Percentiles rank a stretch among this genome's conserved stretches.
phyloP scores from a whole-genome alignment of 2,329 filamentous ascomycete genomes.

The Trichoderma sp. region DNA sequence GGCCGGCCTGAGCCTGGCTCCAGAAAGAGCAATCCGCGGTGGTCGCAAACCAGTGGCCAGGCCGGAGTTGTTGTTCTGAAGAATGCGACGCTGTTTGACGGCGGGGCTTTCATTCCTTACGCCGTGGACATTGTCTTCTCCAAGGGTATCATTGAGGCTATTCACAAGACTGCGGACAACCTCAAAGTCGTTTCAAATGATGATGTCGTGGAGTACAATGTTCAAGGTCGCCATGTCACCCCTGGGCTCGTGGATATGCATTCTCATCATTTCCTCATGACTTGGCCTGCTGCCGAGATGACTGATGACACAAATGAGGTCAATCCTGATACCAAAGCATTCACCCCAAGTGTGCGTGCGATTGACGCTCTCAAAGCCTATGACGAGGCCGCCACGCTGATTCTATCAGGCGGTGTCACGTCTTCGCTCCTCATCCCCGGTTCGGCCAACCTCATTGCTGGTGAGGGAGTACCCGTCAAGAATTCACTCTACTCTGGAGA shows the following conservation, averaged over 20 bases:
- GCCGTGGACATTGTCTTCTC: conserved; percentile 36
- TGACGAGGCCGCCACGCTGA: conserved; percentile 41
- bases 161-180: conserved; percentile 19
- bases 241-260: conserved; percentile 51
- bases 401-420: conserved; percentile 48
- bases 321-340: conserved; percentile 28
- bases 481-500: conserved; percentile 40
- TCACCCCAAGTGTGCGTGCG: conserved; percentile 15
- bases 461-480: conserved; percentile 47
- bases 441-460: conserved; percentile 48
- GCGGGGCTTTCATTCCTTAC: conserved; percentile 37
- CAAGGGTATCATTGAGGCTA: conserved; percentile 16
- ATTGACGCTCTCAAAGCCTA: conserved; percentile 45
- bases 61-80: conserved; percentile 40
- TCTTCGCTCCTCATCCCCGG: conserved; percentile 50
- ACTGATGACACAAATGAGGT: conserved; percentile 43
- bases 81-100: conserved; percentile 49
- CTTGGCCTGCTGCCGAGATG: conserved; percentile 39
- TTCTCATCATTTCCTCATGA: conserved; percentile 42
- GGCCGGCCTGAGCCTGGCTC: conserved; percentile 6
- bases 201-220: conserved; percentile 33
- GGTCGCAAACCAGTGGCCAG: conserved; percentile 43
- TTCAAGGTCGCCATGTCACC: conserved; percentile 45
- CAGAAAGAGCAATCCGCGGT: conserved; percentile 41
- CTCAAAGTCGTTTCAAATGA: conserved; percentile 7